phyloP scores from a whole-genome alignment of 805 yeast species.

The Candida peoriensis region DNA sequence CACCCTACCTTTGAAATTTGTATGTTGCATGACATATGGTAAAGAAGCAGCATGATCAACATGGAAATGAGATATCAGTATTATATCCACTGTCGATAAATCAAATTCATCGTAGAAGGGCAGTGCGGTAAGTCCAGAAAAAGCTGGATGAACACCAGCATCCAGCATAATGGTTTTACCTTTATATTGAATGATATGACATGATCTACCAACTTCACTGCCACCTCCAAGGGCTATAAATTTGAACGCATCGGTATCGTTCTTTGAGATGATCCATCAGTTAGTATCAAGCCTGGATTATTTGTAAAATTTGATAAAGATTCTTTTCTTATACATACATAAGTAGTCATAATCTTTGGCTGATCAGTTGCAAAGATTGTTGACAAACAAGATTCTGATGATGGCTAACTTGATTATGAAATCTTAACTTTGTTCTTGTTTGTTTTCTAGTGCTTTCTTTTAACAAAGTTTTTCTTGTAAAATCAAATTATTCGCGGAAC shows the following conservation, averaged over 20 bases:
- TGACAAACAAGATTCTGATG: no score
- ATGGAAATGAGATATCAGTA: constrained; percentile 92
- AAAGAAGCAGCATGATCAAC: constrained; percentile 97
- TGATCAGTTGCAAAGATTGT: no score
- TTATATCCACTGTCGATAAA: constrained; percentile 75
- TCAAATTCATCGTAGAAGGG: constrained; percentile 97
- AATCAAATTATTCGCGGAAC: no score
- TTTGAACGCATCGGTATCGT: constrained; percentile 37
- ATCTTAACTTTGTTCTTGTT: no score
- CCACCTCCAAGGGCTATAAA: constrained; percentile 97
- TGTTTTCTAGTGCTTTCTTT: no score
- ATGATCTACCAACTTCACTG: constrained; percentile 94
- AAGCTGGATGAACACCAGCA: constrained; percentile 98
- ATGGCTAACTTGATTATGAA: no score
- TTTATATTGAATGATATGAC: constrained; percentile 87
- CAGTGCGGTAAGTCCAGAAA: constrained; percentile 79
- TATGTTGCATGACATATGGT: constrained; percentile 97
- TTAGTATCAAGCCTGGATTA: no score
- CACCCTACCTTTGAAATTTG: constrained; percentile 90
- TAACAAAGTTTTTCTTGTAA: no score
- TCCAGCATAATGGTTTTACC: constrained; percentile 96
- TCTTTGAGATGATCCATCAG: no score
- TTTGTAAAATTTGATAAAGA: no score
- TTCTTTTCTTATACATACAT: no score
- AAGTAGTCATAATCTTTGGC: no score